Conservation (phyloP, 352 stramenopile genomes). For the Pythium utonaiense region DNA sequence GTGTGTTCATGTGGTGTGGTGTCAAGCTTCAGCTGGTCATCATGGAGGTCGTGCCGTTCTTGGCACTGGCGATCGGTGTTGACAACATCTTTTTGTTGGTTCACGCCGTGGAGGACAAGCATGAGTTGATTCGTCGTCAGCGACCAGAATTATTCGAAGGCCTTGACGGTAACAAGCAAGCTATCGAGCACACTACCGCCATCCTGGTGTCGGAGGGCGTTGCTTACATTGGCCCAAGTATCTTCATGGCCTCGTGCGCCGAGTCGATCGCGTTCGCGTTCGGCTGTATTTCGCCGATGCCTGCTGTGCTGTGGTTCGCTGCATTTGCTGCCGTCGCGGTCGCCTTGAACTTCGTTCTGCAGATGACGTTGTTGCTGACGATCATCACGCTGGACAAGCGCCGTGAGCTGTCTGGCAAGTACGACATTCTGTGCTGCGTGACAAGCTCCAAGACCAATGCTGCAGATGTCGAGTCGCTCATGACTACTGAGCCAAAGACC, state of each 20-base stretch:
- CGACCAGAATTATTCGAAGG: constrained; percentile 46
- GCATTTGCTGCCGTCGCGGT: constrained; percentile 44
- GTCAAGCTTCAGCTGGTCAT: constrained; percentile 68
- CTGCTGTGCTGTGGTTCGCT: constrained; percentile 61
- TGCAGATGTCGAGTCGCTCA: background rate
- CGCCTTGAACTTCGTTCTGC: constrained; percentile 46
- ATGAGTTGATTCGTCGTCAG: constrained; percentile 40
- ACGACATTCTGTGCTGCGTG: constrained; percentile 59
- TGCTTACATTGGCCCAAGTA: constrained; percentile 59
- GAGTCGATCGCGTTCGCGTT: constrained; percentile 49
- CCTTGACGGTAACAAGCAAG: constrained; percentile 39
- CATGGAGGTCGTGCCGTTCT: constrained; percentile 58
- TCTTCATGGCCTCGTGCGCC: constrained; percentile 44
- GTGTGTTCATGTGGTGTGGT: constrained; percentile 60
- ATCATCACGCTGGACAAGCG: constrained; percentile 69
- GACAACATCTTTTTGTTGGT: constrained; percentile 74
- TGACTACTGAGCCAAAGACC: background rate
- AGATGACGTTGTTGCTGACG: constrained; percentile 66
- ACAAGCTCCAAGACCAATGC: background rate
- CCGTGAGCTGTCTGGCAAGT: constrained; percentile 51
- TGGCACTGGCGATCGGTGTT: constrained; percentile 64
- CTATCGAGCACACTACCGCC: constrained; percentile 49
- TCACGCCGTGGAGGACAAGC: constrained; percentile 45
- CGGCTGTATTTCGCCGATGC: constrained; percentile 57
- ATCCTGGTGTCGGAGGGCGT: constrained; percentile 45